phyloP scores from a whole-genome alignment of 2,329 filamentous ascomycete genomes.

The Colletotrichum liaoningense region DNA sequence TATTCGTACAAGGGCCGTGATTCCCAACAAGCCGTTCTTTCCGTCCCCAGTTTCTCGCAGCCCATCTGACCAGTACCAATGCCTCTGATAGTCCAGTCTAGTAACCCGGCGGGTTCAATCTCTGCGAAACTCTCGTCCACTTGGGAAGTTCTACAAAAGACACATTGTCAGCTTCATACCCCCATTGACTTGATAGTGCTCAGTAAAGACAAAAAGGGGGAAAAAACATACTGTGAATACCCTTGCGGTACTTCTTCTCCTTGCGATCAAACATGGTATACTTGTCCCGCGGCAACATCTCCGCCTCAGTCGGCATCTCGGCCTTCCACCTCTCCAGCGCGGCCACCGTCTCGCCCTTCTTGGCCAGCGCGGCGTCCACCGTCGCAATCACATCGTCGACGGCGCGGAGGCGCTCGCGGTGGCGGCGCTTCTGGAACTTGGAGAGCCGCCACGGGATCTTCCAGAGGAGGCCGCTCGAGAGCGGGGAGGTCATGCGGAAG shows the following conservation, averaged over 20 bases:
- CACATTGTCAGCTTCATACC: slow-evolving; percentile 24
- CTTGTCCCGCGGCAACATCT: slow-evolving; percentile 97
- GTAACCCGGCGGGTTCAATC: slow-evolving; percentile 94
- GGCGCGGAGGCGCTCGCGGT: slow-evolving; percentile 82
- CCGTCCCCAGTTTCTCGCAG: background rate
- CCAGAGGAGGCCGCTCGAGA: slow-evolving; percentile 88
- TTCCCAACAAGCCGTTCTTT: background rate
- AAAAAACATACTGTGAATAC: slow-evolving; percentile 88
- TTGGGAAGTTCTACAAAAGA: slow-evolving; percentile 76
- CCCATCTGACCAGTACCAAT: background rate
- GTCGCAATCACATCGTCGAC: slow-evolving; percentile 91
- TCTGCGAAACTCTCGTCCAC: slow-evolving; percentile 95
- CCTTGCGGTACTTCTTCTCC: slow-evolving; percentile 94
- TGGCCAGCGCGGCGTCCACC: slow-evolving; percentile 80
- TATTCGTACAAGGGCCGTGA: slow-evolving; percentile 10
- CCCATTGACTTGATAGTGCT: background rate
- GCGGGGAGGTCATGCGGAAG: slow-evolving; percentile 81
- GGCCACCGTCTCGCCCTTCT: slow-evolving; percentile 78
- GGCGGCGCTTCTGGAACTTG: slow-evolving; percentile 87
- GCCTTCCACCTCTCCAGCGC: slow-evolving; percentile 90
- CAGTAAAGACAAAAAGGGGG: slow-evolving; percentile 1
- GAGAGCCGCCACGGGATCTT: slow-evolving; percentile 98
- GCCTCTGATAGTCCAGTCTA: slow-evolving; percentile 54
- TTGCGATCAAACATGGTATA: slow-evolving; percentile 98
- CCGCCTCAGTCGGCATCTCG: slow-evolving; percentile 94